These are phyloP conservation scores for Scortechinia acanthostroma DNA, from an alignment of 2,329 filamentous ascomycete species.

Conservation along the genomic window DNA sequence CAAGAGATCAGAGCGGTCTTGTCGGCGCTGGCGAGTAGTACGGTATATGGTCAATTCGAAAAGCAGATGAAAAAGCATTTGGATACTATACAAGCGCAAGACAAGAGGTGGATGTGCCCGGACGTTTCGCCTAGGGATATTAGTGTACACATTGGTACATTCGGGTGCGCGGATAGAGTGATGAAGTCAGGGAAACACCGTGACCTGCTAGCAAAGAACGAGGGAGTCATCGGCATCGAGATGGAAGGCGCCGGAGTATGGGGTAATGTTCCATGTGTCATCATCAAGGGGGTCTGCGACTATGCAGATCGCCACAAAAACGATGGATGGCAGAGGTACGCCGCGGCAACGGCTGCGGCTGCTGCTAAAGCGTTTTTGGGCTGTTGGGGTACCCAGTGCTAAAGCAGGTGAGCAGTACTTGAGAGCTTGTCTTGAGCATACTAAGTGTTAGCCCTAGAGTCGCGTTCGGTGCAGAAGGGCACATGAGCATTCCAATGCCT, in stretches of 20 bases:
- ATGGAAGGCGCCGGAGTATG: conserved; percentile 18
- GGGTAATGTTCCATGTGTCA: conserved; percentile 6
- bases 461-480: no score
- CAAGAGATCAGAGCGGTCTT: conserved; percentile 8
- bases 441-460: no score
- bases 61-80: neutral
- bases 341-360: neutral
- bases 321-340: neutral
- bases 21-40: conserved; percentile 3
- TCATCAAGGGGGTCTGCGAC: neutral
- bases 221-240: conserved; percentile 15
- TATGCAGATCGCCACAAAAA: neutral
- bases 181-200: conserved; percentile 17
- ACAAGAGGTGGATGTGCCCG: conserved; percentile 5
- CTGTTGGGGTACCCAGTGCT: no score
- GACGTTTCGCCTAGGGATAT: neutral
- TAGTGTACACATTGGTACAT: conserved; percentile 17
- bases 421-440: no score
- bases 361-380: neutral
- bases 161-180: conserved; percentile 19
- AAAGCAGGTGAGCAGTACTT: no score
- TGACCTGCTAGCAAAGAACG: conserved; percentile 9
- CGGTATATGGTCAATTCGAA: conserved; percentile 1
- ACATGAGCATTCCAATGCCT: no score
- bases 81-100: neutral